Evolutionary conservation across 2,329 filamentous ascomycete genomes (phyloP).

Genomic region (Fonsecaea pugnacius): DNA sequence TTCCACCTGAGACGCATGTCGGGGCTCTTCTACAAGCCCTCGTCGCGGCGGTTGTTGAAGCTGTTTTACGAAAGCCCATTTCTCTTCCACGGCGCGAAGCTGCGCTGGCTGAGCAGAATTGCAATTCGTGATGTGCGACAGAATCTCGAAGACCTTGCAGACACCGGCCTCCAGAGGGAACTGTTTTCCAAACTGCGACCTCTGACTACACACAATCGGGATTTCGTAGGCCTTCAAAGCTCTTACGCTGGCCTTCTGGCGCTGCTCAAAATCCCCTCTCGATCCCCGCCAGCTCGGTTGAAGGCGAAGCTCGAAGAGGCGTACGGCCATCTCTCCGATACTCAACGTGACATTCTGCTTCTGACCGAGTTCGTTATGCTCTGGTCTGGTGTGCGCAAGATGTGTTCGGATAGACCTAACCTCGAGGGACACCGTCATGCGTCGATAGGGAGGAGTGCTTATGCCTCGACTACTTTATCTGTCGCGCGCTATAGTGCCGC

Average conservation of each 20-base stretch:
- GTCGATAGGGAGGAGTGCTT: background rate
- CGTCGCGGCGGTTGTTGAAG: background rate
- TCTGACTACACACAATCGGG: slow-evolving; percentile 3
- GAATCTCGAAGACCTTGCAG: background rate
- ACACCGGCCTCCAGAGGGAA: slow-evolving; percentile 4
- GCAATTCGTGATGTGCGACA: background rate
- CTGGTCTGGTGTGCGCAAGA: slow-evolving; percentile 7
- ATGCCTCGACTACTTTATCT: background rate
- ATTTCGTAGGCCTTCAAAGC: background rate
- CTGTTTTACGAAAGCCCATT: background rate
- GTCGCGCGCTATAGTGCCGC: background rate
- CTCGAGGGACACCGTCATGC: background rate
- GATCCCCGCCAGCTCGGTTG: background rate
- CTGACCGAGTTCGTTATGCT: slow-evolving; percentile 7
- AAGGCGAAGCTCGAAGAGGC: background rate
- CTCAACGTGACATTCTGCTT: background rate
- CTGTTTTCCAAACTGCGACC: slow-evolving; percentile 4
- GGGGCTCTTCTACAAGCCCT: background rate
- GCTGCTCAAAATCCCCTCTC: background rate
- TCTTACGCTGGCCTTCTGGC: background rate
- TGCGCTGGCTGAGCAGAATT: slow-evolving; percentile 4
- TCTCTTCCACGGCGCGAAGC: background rate
- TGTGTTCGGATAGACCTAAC: background rate
- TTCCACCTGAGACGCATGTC: slow-evolving; percentile 1
- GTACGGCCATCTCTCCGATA: background rate